These are phyloP conservation scores for Arabidopsis lyrata DNA, from an alignment of 441 rosid genomes.

Conservation along the genomic window DNA sequence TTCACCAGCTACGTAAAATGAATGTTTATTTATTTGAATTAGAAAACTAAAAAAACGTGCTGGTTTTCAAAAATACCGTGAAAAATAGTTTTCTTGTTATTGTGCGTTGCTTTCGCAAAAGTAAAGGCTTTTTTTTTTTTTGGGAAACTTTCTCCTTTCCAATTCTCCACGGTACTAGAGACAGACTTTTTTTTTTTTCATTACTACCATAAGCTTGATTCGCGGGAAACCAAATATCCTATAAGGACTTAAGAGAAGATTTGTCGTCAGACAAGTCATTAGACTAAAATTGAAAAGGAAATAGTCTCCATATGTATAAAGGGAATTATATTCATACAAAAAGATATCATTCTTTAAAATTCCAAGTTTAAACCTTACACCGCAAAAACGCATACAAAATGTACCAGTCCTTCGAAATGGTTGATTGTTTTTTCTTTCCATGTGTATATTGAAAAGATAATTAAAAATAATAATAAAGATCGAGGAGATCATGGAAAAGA, in stretches of 20 bases:
- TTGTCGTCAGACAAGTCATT: not conserved
- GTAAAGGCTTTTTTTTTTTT: not conserved
- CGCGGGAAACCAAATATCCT: conserved; percentile 27
- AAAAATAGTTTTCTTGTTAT: not conserved
- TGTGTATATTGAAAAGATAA: not conserved
- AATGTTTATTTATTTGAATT: not conserved
- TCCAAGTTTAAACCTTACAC: not conserved
- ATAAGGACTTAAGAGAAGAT: not conserved
- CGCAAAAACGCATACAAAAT: conserved; percentile 17
- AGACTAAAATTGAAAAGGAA: conserved; percentile 2
- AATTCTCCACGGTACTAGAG: no score
- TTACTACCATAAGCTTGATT: conserved; percentile 2
- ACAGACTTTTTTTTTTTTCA: not conserved
- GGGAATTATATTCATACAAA: conserved; percentile 4
- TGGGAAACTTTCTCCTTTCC: no score
- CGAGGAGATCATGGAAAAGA: conserved; percentile 14
- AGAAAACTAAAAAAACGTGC: not conserved
- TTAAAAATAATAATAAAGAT: not conserved
- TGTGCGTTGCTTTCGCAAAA: not conserved
- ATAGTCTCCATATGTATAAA: conserved; percentile 3
- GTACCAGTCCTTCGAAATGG: not conserved
- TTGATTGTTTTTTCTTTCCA: conserved; percentile 1
- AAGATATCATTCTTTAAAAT: not conserved
- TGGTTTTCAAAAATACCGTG: not conserved
- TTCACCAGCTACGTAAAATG: not conserved